These are phyloP conservation scores for Lasiosphaeria ovina DNA, from an alignment of 495 filamentous ascomycete genomes.

Conservation along the genomic window DNA sequence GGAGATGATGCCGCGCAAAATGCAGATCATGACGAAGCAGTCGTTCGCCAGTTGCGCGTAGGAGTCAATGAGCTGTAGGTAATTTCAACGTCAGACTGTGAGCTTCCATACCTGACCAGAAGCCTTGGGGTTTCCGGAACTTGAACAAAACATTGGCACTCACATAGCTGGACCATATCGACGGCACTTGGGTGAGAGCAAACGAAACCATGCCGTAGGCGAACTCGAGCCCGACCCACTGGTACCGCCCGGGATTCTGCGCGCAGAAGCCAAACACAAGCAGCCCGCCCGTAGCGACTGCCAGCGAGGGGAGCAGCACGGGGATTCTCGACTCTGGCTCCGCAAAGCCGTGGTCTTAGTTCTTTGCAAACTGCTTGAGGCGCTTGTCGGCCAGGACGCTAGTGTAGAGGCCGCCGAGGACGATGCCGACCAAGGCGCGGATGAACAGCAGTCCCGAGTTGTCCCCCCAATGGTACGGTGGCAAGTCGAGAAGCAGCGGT, in stretches of 20 bases:
- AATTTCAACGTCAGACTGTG: not conserved
- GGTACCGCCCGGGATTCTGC: slow-evolving; percentile 14
- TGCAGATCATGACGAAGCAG: slow-evolving; percentile 35
- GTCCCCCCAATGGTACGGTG: slow-evolving; percentile 28
- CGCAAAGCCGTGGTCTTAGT: slow-evolving; percentile 22
- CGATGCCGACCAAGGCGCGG: slow-evolving; percentile 27
- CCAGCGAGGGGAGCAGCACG: slow-evolving; percentile 26
- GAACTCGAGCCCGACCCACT: slow-evolving; percentile 32
- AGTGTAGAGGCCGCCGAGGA: slow-evolving; percentile 20
- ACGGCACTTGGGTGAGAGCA: slow-evolving; percentile 30
- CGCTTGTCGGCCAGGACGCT: slow-evolving; percentile 18
- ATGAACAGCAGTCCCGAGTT: slow-evolving; percentile 27
- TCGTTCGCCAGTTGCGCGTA: slow-evolving; percentile 33
- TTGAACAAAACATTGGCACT: slow-evolving; percentile 8
- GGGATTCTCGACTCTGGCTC: slow-evolving; percentile 30
- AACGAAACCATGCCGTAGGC: slow-evolving; percentile 33
- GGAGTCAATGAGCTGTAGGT: slow-evolving; percentile 30
- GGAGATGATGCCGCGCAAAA: slow-evolving; percentile 29
- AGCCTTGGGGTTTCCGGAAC: not conserved
- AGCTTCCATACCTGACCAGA: no score
- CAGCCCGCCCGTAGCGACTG: slow-evolving; percentile 26
- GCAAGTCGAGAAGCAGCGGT: slow-evolving; percentile 19
- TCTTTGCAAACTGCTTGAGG: slow-evolving; percentile 17
- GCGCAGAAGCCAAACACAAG: slow-evolving; percentile 36
- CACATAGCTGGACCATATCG: slow-evolving; percentile 34